Evolutionary conservation across 2,329 filamentous ascomycete species (phyloP).

Genomic region (Fusarium praegraminearum): DNA sequence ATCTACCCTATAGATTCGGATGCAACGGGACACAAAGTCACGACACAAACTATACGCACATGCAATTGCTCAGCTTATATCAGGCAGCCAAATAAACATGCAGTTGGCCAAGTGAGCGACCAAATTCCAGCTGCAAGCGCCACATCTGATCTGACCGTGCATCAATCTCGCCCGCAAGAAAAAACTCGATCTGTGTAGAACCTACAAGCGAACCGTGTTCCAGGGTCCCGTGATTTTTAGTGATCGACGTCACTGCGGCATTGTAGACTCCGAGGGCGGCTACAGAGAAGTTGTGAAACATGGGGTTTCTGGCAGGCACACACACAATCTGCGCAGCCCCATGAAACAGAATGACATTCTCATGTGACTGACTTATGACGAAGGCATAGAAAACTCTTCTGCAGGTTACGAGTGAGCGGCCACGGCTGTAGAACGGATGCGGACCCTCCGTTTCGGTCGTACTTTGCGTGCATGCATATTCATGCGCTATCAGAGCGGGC

Average conservation of each 20-base stretch:
- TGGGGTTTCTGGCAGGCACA: constrained; percentile 41
- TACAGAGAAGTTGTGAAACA: constrained; percentile 42
- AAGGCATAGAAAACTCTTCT: constrained; percentile 5
- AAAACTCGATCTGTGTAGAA: constrained; percentile 16
- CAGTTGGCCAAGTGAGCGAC: background rate
- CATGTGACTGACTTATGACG: constrained; percentile 45
- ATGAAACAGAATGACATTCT: constrained; percentile 28
- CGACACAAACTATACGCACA: background rate
- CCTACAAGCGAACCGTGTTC: constrained; percentile 21
- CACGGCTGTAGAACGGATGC: constrained; percentile 15
- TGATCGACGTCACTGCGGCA: constrained; percentile 40
- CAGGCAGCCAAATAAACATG: background rate
- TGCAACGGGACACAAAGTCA: constrained; percentile 9
- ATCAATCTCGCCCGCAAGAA: constrained; percentile 9
- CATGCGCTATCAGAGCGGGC: constrained; percentile 19
- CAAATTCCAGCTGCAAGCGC: background rate
- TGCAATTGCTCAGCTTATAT: background rate
- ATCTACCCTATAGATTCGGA: constrained; percentile 24
- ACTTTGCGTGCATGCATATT: constrained; percentile 32
- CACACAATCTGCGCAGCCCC: constrained; percentile 6
- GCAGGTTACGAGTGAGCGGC: constrained; percentile 22
- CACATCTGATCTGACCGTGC: constrained; percentile 15
- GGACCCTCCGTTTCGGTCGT: constrained; percentile 24
- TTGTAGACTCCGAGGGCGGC: constrained; percentile 33
- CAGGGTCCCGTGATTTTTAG: constrained; percentile 35